Base-by-base conservation (phyloP, 1,139 yeast genomes). In the Pneumocystis carinii region DNA sequence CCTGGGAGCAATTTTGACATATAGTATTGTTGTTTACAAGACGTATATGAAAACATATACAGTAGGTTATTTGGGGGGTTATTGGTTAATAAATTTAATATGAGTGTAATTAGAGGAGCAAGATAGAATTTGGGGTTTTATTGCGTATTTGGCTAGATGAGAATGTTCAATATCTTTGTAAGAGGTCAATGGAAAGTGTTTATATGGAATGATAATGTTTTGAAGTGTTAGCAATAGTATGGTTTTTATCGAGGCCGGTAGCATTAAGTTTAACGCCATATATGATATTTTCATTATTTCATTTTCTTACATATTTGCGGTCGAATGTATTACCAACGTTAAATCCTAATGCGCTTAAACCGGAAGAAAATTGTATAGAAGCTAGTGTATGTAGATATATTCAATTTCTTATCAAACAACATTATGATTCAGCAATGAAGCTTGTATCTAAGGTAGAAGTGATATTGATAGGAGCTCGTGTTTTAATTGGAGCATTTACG, bases 21-120 rank as follows among this genome's bases (percentile, higher is more conserved):
- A 88, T 74, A 90, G 89, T 32, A 82, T 90, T 67, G 86, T 89
- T 66, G 75, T 87, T 38, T 84, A 78, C 74, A 92, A 89, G 70
- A 73, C 76, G 64, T 62, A 64, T 59, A 41, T 65, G 5, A 67
- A 66, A 14, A 64, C 61, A 27, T 37, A 61, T 24, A 62, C 63
- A 29, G 35, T 62, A 17, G 53, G 55, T 8, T 8, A 3, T 39
- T 15, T n/a, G 4, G 35, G 7, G 6, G 6, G 8, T 32, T 7
- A 27, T 32, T 8, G 7, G 1, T 39, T 39, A 10, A 10, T 3
- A 48, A 2, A 10, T 48, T 48, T 12, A 19, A 48, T 48, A 24
- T 48, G 12, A 8, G 7, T 3, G 4, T 24, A 5, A 17, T 48
- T 41, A 48, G 55, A 27, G 24, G n/a, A 29, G 32, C 12, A 48